Evolutionary conservation across 768 basidiomycete genomes (phyloP), one percentile per base, ranked within the genome.

Genomic region (Infundibulicybe gibba): DNA sequence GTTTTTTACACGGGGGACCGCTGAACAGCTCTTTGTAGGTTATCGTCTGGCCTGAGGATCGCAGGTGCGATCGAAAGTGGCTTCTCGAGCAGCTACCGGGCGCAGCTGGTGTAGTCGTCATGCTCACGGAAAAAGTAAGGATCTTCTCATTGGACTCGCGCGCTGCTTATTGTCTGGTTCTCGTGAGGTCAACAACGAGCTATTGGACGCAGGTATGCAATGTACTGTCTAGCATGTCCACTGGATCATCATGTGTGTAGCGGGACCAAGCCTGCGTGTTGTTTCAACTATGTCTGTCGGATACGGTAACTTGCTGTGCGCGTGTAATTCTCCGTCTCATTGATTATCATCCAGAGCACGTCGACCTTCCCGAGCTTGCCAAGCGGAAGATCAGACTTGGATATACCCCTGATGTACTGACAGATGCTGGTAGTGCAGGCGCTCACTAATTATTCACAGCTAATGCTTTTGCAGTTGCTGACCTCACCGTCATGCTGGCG

Each of bases 271-370:
- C n/a, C n/a, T n/a, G n/a, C n/a, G n/a, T n/a, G n/a, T n/a, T n/a
- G 77, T 97, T 2, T 95, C 94, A 1, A 97, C 94, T 0, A 88
- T 95, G 83, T 92, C 90, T 13, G 91, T 94, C 15, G 92, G 91
- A 40, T 89, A 85, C 58, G 89, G 90, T 89, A 49, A 47, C n/a
- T n/a, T n/a, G 76, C 51, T 15, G 35, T 16, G 35, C 41, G 14
- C 20, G 38, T 3, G n/a, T 6, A 42, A 10, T 1, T 1, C 11
- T 19, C 31, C 6, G n/a, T 14, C 21, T 21, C 31, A 32, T 3
- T 35, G 19, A 31, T 21, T 6, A 5, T 37, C 40, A 16, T 43
- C 13, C 19, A 94, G 95, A 99, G 45, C 97, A 98, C 98, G n/a
- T n/a, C n/a, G n/a, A n/a, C n/a, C n/a, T n/a, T n/a, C n/a, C n/a